Percentiles rank a stretch among this genome's conserved stretches.
Evolutionary conservation across 2,329 filamentous ascomycete species (phyloP).

Genomic region (Verticillium zaregamsianum): DNA sequence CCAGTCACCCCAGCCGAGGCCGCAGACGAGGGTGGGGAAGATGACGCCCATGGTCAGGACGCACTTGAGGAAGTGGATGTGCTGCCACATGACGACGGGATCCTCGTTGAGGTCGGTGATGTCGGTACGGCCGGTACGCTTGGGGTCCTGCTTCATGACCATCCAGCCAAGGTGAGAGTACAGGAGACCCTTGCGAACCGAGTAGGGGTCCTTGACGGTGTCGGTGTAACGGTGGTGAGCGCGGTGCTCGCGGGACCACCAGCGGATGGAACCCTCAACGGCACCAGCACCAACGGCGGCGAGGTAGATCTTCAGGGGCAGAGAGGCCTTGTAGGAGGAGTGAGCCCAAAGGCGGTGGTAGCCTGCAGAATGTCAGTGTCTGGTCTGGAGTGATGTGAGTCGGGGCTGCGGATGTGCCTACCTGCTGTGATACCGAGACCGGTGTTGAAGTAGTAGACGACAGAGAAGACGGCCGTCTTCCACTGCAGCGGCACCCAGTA

Average conservation of each 20-base stretch:
- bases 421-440: constrained; percentile 76
- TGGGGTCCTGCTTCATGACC: constrained; percentile 90
- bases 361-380: constrained; percentile 11
- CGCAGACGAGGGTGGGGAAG: constrained; percentile 71
- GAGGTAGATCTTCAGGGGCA: constrained; percentile 76
- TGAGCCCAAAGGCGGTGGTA: constrained; percentile 79
- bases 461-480: constrained; percentile 69
- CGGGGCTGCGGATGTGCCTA: constrained; percentile 30
- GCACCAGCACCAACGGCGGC: constrained; percentile 78
- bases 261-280: constrained; percentile 80
- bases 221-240: constrained; percentile 91
- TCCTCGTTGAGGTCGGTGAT: constrained; percentile 87
- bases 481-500: constrained; percentile 73
- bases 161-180: constrained; percentile 86
- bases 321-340: constrained; percentile 72
- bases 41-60: constrained; percentile 73
- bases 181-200: constrained; percentile 78
- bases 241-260: constrained; percentile 85
- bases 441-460: constrained; percentile 80
- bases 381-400: background rate
- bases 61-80: constrained; percentile 79
- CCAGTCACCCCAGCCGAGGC: constrained; percentile 78
- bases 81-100: constrained; percentile 80
- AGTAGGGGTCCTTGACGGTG: constrained; percentile 89
- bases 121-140: constrained; percentile 81